Percentiles rank a stretch among this genome's conserved stretches.
These are phyloP conservation scores for Trichoderma semiorbis DNA, from an alignment of 2,329 filamentous ascomycete genomes.

Conservation along the genomic window DNA sequence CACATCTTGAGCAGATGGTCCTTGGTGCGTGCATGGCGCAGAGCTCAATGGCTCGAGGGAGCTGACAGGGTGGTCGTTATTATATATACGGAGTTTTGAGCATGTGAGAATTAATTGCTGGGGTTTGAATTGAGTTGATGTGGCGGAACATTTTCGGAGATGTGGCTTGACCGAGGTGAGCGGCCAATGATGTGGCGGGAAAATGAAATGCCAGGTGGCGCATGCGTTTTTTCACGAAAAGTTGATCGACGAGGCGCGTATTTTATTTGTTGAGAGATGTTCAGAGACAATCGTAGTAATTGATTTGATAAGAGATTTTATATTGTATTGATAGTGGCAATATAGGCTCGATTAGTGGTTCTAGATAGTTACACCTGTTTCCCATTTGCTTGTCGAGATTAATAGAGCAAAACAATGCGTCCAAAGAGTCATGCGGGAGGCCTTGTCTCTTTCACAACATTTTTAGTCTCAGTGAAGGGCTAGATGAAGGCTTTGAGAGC, in stretches of 20 bases:
- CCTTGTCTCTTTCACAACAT: not conserved
- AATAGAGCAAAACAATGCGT: not conserved
- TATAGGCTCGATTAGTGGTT: not conserved
- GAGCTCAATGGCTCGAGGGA: slow-evolving; percentile 7
- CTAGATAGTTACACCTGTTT: not conserved
- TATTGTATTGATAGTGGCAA: not conserved
- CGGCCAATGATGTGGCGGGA: slow-evolving; percentile 4
- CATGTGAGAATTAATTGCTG: not conserved
- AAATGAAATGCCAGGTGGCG: not conserved
- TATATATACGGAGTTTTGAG: not conserved
- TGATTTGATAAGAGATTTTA: too few relatives aligned
- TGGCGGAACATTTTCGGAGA: slow-evolving; percentile 2
- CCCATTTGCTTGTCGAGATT: not conserved
- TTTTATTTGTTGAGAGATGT: not conserved
- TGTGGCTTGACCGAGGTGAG: slow-evolving; percentile 17
- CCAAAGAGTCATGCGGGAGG: not conserved
- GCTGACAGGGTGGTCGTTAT: not conserved
- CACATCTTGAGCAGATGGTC: slow-evolving; percentile 36
- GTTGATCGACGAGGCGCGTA: not conserved
- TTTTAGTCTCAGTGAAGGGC: not conserved
- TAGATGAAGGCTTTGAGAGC: not conserved
- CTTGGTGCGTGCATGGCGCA: slow-evolving; percentile 35
- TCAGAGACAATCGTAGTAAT: too few relatives aligned
- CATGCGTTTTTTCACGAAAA: not conserved
- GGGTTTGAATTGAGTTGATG: not conserved